Evolutionary conservation across 768 basidiomycete genomes (phyloP).

Genomic region (Amanita phalloides): DNA sequence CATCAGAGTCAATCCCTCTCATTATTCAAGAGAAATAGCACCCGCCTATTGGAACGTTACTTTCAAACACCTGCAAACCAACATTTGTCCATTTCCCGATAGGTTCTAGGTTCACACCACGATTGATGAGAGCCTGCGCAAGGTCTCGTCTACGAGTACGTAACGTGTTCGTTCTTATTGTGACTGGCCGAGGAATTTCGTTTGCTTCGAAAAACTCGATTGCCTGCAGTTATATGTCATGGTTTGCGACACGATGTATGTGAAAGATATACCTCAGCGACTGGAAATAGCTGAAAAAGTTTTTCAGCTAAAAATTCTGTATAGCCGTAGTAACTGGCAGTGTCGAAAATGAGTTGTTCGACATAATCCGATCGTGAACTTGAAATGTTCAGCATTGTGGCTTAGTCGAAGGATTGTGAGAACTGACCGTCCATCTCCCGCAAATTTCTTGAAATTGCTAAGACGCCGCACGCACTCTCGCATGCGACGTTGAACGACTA

Average conservation of each 20-base stretch:
- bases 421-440: constrained; percentile 56
- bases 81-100: constrained; percentile 99
- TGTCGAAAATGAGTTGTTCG: constrained; percentile 79
- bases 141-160: constrained; percentile 89
- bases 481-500: constrained; percentile 72
- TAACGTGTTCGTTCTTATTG: constrained; percentile 95
- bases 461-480: constrained; percentile 65
- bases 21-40: neutral
- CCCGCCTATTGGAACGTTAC: constrained; percentile 83
- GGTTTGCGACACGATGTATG: neutral
- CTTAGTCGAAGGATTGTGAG: neutral
- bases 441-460: constrained; percentile 58
- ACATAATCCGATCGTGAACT: constrained; percentile 88
- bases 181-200: constrained; percentile 91
- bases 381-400: constrained; percentile 6
- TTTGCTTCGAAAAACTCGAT: constrained; percentile 98
- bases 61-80: constrained; percentile 97
- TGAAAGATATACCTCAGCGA: constrained; percentile 63
- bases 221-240: constrained; percentile 40
- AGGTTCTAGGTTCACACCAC: constrained; percentile 95
- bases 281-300: constrained; percentile 86
- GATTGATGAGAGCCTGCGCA: constrained; percentile 86
- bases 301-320: constrained; percentile 93
- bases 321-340: constrained; percentile 95
- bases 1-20: neutral